phyloP scores from a whole-genome alignment of 345 rosid species.

The Anacardium occidentale region DNA sequence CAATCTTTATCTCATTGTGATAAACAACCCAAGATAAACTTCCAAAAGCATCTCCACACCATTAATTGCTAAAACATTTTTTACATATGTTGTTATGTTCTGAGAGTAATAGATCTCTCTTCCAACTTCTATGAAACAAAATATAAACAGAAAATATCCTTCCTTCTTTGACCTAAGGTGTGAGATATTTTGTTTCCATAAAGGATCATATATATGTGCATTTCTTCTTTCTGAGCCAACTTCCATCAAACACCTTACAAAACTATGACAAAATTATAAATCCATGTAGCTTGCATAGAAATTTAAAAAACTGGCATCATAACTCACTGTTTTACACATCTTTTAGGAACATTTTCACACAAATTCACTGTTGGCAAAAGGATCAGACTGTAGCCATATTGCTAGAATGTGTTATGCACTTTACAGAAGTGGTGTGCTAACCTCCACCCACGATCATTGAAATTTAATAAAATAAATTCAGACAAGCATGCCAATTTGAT shows the following conservation, averaged over 20 bases:
- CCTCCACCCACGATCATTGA: not conserved
- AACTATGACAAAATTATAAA: not conserved
- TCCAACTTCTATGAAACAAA: not conserved
- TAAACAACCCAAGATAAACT: not conserved
- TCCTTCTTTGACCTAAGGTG: not conserved
- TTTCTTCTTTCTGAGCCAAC: not conserved
- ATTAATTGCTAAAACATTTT: not conserved
- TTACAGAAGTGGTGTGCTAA: conserved; percentile 3
- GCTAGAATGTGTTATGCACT: not conserved
- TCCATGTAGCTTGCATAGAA: too few species aligned
- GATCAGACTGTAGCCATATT: not conserved
- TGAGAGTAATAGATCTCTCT: not conserved
- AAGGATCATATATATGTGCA: not conserved
- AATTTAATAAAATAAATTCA: not conserved
- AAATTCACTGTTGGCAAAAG: not conserved
- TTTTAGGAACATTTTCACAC: not conserved
- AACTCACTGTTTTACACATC: too few species aligned
- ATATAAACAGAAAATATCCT: not conserved
- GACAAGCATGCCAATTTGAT: not conserved
- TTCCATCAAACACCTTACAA: not conserved
- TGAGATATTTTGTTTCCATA: not conserved
- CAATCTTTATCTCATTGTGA: not conserved
- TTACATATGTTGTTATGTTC: not conserved
- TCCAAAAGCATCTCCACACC: not conserved
- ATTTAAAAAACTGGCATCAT: too few species aligned